Conservation (phyloP, 1,139 yeast genomes). For the Debaryomycetaceae sp. region DNA sequence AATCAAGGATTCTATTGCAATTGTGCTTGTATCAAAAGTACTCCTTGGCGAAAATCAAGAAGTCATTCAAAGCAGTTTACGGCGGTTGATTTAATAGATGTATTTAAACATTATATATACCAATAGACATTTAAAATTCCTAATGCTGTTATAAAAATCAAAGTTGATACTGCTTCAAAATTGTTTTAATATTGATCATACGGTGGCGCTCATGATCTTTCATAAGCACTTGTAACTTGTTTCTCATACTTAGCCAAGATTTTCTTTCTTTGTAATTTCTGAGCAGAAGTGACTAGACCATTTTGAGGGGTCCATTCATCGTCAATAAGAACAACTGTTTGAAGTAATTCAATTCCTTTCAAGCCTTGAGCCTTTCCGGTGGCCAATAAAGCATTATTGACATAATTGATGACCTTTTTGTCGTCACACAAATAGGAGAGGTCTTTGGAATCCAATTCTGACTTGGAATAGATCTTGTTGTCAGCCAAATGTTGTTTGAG, state of each 20-base stretch:
- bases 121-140: slow-evolving; percentile 1
- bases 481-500: slow-evolving; percentile 56
- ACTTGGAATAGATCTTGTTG: slow-evolving; percentile 44
- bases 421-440: slow-evolving; percentile 49
- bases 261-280: slow-evolving; percentile 92
- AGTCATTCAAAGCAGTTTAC: slow-evolving; percentile 45
- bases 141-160: neutral
- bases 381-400: slow-evolving; percentile 56
- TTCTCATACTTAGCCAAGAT: slow-evolving; percentile 65
- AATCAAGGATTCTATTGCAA: slow-evolving; percentile 58
- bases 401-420: slow-evolving; percentile 51
- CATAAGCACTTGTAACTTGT: slow-evolving; percentile 57
- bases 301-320: slow-evolving; percentile 98
- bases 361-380: slow-evolving; percentile 84
- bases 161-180: neutral
- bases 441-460: slow-evolving; percentile 50
- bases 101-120: neutral
- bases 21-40: slow-evolving; percentile 49
- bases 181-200: neutral
- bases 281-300: slow-evolving; percentile 92
- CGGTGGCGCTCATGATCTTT: slow-evolving; percentile 2
- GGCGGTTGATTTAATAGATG: slow-evolving; percentile 8
- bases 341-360: slow-evolving; percentile 79
- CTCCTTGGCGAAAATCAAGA: slow-evolving; percentile 36
- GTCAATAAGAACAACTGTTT: slow-evolving; percentile 73